Conservation (phyloP, 495 filamentous ascomycete species). For the Trypethelium eluteriae region DNA sequence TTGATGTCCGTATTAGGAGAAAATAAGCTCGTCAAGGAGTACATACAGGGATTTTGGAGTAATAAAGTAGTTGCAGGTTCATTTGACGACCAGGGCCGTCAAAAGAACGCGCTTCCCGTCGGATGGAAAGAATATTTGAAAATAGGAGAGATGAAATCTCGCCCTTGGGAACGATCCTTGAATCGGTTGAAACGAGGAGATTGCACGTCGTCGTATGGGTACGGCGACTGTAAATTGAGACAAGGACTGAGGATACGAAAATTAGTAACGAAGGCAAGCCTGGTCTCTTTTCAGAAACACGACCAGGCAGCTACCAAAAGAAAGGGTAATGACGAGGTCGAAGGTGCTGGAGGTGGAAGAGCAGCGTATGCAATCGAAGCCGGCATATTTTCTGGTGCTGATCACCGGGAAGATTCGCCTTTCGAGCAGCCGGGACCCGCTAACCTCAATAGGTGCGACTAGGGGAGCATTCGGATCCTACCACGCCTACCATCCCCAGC, state of each 20-base stretch:
- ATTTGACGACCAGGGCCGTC: conserved; percentile 54
- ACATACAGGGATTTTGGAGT: conserved; percentile 45
- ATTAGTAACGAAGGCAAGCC: conserved; percentile 2
- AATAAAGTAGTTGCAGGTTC: conserved; percentile 51
- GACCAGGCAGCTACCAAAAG: conserved; percentile 2
- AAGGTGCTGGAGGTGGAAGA: background rate
- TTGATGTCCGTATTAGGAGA: background rate
- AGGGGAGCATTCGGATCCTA: background rate
- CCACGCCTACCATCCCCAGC: background rate
- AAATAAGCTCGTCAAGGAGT: too few species aligned
- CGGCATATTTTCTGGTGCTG: conserved; percentile 8
- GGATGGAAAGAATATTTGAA: background rate
- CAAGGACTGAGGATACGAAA: background rate
- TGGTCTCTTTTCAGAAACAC: background rate
- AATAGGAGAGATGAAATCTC: background rate
- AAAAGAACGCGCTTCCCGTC: conserved; percentile 53
- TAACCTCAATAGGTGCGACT: background rate
- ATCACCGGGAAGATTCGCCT: background rate
- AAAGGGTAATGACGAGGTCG: background rate
- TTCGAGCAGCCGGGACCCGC: background rate
- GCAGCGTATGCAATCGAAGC: background rate
- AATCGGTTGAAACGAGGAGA: background rate
- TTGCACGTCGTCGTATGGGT: background rate
- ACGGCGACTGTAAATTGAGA: background rate
- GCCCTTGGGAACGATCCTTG: background rate